Evolutionary conservation across 75 land plant species (phyloP).

Genomic region (Pinus tabuliformis): DNA sequence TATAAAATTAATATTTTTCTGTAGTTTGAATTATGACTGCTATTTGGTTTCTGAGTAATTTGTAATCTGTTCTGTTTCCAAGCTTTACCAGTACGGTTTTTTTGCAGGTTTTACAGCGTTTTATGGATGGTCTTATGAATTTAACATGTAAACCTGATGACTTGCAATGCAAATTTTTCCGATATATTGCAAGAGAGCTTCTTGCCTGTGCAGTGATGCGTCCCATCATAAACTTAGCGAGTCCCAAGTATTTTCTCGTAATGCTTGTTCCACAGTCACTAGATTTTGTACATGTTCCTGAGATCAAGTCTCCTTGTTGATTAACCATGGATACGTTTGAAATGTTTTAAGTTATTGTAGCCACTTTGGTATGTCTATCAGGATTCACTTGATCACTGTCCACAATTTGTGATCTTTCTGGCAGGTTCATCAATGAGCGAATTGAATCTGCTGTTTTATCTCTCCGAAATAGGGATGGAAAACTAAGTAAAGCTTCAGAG

Average conservation of each 20-base stretch:
- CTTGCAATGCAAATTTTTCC: slow-evolving; percentile 68
- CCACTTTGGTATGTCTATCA: not conserved
- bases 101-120: slow-evolving; percentile 80
- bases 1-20: not conserved
- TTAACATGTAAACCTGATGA: slow-evolving; percentile 75
- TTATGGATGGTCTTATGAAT: slow-evolving; percentile 78
- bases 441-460: slow-evolving; percentile 57
- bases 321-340: not conserved
- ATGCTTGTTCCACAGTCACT: not conserved
- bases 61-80: slow-evolving; percentile 7
- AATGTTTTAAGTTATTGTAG: not conserved
- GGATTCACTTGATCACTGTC: too few relatives aligned
- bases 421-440: slow-evolving; percentile 81
- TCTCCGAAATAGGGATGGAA: slow-evolving; percentile 22
- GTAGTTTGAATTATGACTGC: not conserved
- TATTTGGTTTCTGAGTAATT: not conserved
- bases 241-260: slow-evolving; percentile 57
- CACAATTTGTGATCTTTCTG: slow-evolving; percentile 1
- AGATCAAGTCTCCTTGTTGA: not conserved
- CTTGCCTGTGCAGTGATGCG: slow-evolving; percentile 94
- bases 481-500: slow-evolving; percentile 13
- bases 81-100: slow-evolving; percentile 7
- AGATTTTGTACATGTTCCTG: not conserved
- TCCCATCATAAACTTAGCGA: slow-evolving; percentile 84
- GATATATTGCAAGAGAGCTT: slow-evolving; percentile 72